These are phyloP conservation scores for Fusarium caatingaense DNA, from an alignment of 2,329 filamentous ascomycete species.

Conservation along the genomic window DNA sequence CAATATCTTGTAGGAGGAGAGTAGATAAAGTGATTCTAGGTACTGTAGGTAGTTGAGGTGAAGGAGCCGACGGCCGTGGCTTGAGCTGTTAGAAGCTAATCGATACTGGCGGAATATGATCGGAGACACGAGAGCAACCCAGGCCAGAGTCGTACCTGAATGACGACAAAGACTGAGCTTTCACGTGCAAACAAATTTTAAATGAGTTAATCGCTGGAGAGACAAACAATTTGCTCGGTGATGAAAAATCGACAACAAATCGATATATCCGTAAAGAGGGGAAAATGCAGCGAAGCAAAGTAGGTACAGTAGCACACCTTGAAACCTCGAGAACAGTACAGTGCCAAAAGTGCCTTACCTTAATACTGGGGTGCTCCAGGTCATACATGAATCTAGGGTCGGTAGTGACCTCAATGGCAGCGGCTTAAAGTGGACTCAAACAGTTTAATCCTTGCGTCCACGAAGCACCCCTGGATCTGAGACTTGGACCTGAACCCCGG, in stretches of 20 bases:
- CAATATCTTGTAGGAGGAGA: conserved; percentile 3
- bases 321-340: conserved; percentile 9
- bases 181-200: conserved; percentile 6
- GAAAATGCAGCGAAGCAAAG: conserved; percentile 20
- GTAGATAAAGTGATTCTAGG: background rate
- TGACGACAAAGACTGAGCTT: conserved; percentile 21
- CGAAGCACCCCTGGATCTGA: conserved; percentile 27
- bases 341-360: conserved; percentile 6
- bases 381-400: conserved; percentile 12
- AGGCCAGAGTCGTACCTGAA: conserved; percentile 2
- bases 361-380: conserved; percentile 3
- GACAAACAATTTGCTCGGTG: background rate
- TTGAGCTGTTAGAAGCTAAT: conserved; percentile 35
- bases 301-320: background rate
- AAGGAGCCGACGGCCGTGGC: background rate
- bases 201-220: background rate
- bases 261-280: conserved; percentile 23
- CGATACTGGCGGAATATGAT: conserved; percentile 40
- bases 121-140: conserved; percentile 8
- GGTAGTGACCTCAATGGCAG: conserved; percentile 36
- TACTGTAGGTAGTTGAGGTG: background rate
- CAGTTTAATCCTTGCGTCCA: conserved; percentile 28
- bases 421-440: conserved; percentile 33
- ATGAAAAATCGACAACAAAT: background rate
- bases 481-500: conserved; percentile 9